Evolutionary conservation across 1,284 basidiomycete species (phyloP).

Genomic region (Irpex rosettiformis): DNA sequence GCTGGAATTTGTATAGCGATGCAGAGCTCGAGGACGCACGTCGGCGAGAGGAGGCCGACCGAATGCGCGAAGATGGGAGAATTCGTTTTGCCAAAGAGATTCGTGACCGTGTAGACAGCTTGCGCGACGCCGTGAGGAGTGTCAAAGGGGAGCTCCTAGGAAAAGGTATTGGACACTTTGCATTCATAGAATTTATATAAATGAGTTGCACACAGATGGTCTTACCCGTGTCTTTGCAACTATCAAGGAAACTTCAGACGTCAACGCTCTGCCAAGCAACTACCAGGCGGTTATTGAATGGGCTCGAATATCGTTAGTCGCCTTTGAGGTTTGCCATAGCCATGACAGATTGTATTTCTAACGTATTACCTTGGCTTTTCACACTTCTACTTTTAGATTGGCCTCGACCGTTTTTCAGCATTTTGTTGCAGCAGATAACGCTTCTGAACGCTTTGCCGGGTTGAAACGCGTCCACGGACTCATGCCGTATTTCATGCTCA

Average conservation of each 20-base stretch:
- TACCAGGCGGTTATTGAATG: slow-evolving; percentile 93
- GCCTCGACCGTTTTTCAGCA: slow-evolving; percentile 96
- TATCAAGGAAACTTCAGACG: slow-evolving; percentile 79
- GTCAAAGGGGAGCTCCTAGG: slow-evolving; percentile 93
- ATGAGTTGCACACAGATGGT: slow-evolving; percentile 57
- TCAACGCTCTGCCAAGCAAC: slow-evolving; percentile 79
- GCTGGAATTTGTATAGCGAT: slow-evolving; percentile 19
- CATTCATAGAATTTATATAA: background rate
- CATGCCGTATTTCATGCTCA: slow-evolving; percentile 98
- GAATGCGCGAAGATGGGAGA: slow-evolving; percentile 84
- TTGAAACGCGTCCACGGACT: slow-evolving; percentile 93
- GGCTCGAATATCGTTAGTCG: slow-evolving; percentile 89
- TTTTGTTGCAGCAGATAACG: slow-evolving; percentile 90
- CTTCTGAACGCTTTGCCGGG: slow-evolving; percentile 84
- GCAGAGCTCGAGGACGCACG: slow-evolving; percentile 81
- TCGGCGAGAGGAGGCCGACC: slow-evolving; percentile 86
- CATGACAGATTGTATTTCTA: slow-evolving; percentile 12
- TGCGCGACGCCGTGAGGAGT: slow-evolving; percentile 81
- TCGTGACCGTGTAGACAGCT: slow-evolving; percentile 78
- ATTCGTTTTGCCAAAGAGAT: slow-evolving; percentile 88
- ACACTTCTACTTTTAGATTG: slow-evolving; percentile 43
- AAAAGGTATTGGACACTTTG: slow-evolving; percentile 45
- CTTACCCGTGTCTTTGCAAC: slow-evolving; percentile 84
- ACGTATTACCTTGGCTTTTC: background rate
- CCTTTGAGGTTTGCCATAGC: background rate